Evolutionary conservation across 352 stramenopile species (phyloP), one percentile per base, ranked within the genome.

Genomic region (Elongisporangium senticosum): DNA sequence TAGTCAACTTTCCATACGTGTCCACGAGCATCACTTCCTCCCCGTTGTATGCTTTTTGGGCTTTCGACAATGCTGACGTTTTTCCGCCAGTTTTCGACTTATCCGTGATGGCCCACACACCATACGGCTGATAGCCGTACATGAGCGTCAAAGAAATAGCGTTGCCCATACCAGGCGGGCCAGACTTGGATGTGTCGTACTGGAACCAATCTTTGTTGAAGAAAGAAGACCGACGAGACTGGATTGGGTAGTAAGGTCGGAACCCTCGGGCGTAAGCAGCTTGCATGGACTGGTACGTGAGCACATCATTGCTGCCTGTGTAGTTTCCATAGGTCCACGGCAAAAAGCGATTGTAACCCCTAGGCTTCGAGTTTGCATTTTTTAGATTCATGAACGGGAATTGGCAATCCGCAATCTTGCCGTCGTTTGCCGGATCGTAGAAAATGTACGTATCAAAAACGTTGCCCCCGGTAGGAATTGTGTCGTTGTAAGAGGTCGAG

Each of bases 231-330:
- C 83, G 83, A 22, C 86, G 83, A 7, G 74, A 64, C 23, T 69
- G 63, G 62, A 94, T 89, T 3, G 92, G 92, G 20, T 96, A 91
- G 72, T 97, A 98, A 40, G 87, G 82, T 51, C 71, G 89, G 63
- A 90, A 98, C 1, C 77, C 80, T 11, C 65, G 53, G 2, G 57
- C 56, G 51, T 61, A 76, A 7, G 83, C 83, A 0, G 79, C 75
- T 24, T 77, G 56, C 83, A 92, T 92, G 7, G 83, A 74, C 55
- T 92, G 83, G 58, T 72, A 87, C 17, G 73, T 82, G 10, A 89
- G 68, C 3, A 89, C 65, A 17, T 71, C 56, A 10, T 53, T 64
- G 47, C 71, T 17, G 52, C 19, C 49, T 0, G 67, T 78, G 69
- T 86, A 89, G 8, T 62, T 61, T 7, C 21, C 63, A 56, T 89